Evolutionary conservation across 129 eudicot genomes (phyloP), one percentile per base, ranked within the genome.

Genomic region (Saussurea involucrata): DNA sequence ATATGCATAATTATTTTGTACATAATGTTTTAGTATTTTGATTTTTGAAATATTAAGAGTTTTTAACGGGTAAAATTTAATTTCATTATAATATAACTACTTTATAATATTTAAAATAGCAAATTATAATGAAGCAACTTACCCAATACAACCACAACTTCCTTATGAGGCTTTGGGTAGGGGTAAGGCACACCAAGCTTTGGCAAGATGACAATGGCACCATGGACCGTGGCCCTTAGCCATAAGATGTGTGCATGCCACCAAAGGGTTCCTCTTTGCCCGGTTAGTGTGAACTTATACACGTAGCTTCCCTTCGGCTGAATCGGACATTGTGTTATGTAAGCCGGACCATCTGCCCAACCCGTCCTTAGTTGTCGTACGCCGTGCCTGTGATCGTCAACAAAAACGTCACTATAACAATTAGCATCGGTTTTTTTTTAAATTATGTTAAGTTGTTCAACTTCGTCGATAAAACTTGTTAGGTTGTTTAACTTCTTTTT

Each of bases 261-360:
- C 46, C 85, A 84, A 69, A 93, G 95, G 44, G 98, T 93, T 36
- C 98, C 98, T 60, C 98, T 76, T 76, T 93, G 98, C 4, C 88
- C 96, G 0, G 92, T 93, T 11, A 93, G 57, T 2, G 90, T 93
- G 78, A 88, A 93, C 61, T 90, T 90, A 83, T 90, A 93, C 1
- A 85, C 78, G 68, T 78, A 92, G 28, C 68, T 86, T 68, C 88
- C 87, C 17, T 86, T 74, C 0, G 94, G 94, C 74, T 85, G 96
- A 68, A 92, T 90, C 46, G 98, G 98, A 69, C 98, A 92, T n/a
- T 92, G 98, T 6, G 98, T 88, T 78, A 92, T 84, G 77, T 90
- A 92, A 24, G 98, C 96, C 0, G 98, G 98, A 20, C 98, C 98
- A 75, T 92, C 98, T 2, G 98, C 90, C 98, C 98, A 93, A 18